Evolutionary conservation across 176 grass and related monocot genomes (phyloP), one percentile per base, ranked within the genome.

Genomic region (Tuctoria greenei): DNA sequence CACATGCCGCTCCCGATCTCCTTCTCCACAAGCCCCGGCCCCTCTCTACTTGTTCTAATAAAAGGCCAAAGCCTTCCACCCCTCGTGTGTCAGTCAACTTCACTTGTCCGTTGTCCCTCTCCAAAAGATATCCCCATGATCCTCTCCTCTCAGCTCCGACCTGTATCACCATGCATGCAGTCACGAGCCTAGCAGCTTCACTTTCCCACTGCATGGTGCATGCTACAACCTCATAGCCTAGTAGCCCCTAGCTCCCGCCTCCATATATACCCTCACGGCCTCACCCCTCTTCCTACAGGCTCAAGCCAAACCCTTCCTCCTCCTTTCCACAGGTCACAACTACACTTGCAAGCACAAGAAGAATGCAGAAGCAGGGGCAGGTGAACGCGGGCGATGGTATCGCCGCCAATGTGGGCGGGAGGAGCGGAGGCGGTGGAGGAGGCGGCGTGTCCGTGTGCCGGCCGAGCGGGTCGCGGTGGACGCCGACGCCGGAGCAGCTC

Each of bases 71-170:
- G 31, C 31, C 31, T n/a, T n/a, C 31, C 31, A 1, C 2, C 3
- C 31, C 87, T 65, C 81, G 86, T 85, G 91, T 92, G 89, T 99
- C 95, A 79, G 89, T 99, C 95, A 79, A 88, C 89, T 82, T 92
- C 91, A 81, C 62, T 62, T 52, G 82, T 99, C 89, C 74, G 2
- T 31, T 3, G n/a, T n/a, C 3, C 31, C 92, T 95, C 87, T 99
- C 89, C 90, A 79, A 90, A 99, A 99, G 91, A 99, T 99, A 88
- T 88, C 82, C 64, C 75, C 88, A 86, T 85, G 89, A 99, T 92
- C 86, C 84, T 31, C 31, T 31, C 31, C 31, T 31, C 31, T 31
- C 31, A 47, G 55, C 82, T 74, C 80, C 77, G 66, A 44, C 72
- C 82, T 66, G 47, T 61, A 67, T 16, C 40, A 47, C 35, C 64